These are phyloP conservation scores for Actinomortierella wolfii DNA, from an alignment of 371 early-diverging fungal species.

Conservation along the genomic window DNA sequence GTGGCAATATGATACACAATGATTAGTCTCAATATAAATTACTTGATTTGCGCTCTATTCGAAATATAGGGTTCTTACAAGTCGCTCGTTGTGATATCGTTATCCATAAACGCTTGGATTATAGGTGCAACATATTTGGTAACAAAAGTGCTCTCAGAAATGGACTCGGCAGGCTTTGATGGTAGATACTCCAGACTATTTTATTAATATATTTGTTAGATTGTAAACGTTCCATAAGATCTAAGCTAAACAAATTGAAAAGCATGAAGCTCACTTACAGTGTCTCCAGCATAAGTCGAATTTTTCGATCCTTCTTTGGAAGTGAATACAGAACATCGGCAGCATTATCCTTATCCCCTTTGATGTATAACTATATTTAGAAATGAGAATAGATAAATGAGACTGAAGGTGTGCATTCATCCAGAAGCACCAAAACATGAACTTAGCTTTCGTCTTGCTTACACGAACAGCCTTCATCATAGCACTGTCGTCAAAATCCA, in stretches of 20 bases:
- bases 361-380: conserved; percentile 10
- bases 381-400: too few relatives aligned
- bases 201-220: not conserved
- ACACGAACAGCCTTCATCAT: conserved; percentile 17
- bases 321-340: conserved; percentile 7
- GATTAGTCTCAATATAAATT: not conserved
- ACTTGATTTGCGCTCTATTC: conserved; percentile 2
- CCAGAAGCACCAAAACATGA: too few relatives aligned
- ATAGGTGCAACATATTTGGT: conserved; percentile 15
- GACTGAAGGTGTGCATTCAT: too few relatives aligned
- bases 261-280: conserved; percentile 13
- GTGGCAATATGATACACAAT: conserved; percentile 4
- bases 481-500: conserved; percentile 11
- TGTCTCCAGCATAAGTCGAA: conserved; percentile 13
- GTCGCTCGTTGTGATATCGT: conserved; percentile 4
- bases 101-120: conserved; percentile 13
- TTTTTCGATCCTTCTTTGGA: conserved; percentile 10
- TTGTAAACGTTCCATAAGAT: not conserved
- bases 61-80: conserved; percentile 1
- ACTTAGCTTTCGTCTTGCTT: not conserved
- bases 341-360: conserved; percentile 7
- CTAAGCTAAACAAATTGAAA: not conserved
- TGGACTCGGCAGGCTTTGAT: conserved; percentile 3
- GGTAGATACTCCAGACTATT: conserved; percentile 9
- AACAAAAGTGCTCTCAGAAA: conserved; percentile 15